These are phyloP conservation scores for Quercus aquifolioides DNA, from an alignment of 306 rosid species.

Conservation along the genomic window DNA sequence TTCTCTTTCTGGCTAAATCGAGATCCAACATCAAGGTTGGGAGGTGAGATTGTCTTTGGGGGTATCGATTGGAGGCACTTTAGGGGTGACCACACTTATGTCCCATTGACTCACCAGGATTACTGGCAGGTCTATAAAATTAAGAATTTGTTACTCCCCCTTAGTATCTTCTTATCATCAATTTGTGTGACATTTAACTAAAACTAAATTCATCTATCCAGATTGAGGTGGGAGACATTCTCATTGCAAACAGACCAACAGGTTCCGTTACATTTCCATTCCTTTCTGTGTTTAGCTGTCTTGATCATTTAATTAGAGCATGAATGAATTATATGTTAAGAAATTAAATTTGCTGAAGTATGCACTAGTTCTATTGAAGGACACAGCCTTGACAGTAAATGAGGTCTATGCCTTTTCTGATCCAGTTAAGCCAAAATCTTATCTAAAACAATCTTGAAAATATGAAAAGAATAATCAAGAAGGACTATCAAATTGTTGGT, in stretches of 20 bases:
- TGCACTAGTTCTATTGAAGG: not conserved
- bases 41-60: constrained; percentile 54
- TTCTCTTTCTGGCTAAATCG: constrained; percentile 44
- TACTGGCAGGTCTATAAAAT: constrained; percentile 65
- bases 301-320: not conserved
- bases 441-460: not conserved
- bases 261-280: constrained; percentile 35
- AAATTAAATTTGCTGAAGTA: not conserved
- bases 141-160: constrained; percentile 8
- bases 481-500: not conserved
- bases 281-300: not conserved
- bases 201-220: constrained; percentile 26
- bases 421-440: not conserved
- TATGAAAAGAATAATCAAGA: not conserved
- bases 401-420: not conserved
- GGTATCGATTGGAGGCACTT: constrained; percentile 64
- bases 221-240: constrained; percentile 66
- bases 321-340: not conserved
- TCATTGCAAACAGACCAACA: constrained; percentile 56
- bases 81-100: constrained; percentile 63
- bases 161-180: constrained; percentile 11
- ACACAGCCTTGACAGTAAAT: not conserved
- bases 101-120: constrained; percentile 51
- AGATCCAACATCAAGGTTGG: constrained; percentile 30
- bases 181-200: constrained; percentile 13